phyloP scores from a whole-genome alignment of 305 asterid species.

The Solanum hybrid region DNA sequence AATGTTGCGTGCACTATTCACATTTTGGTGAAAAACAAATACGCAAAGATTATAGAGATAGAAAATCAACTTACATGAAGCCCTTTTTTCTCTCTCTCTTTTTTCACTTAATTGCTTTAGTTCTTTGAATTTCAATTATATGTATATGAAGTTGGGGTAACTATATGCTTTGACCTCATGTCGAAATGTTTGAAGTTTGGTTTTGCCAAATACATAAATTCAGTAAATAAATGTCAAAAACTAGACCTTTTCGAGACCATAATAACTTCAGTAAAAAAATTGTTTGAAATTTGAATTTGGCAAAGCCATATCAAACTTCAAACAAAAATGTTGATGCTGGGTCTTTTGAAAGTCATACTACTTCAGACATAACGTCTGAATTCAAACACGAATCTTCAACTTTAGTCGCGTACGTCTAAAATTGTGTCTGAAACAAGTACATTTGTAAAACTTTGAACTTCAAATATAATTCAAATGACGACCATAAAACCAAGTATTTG shows the following conservation, averaged over 20 bases:
- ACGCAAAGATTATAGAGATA: background rate
- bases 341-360: background rate
- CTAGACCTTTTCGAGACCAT: background rate
- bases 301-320: background rate
- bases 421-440: fast-evolving
- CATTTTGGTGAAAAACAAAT: background rate
- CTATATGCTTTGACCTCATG: background rate
- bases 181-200: background rate
- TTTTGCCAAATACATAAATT: background rate
- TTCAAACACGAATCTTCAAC: background rate
- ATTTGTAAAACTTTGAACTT: background rate
- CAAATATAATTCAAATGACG: background rate
- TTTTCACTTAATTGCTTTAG: background rate
- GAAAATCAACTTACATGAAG: background rate
- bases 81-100: too few relatives aligned
- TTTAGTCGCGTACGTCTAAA: background rate
- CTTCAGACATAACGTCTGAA: background rate
- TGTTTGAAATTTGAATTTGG: background rate
- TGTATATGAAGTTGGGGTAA: background rate
- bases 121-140: background rate
- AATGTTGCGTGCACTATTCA: background rate
- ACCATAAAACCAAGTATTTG: fast-evolving
- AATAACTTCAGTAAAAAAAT: background rate
- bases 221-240: background rate
- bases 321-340: background rate